Percentiles rank a stretch among this genome's conserved stretches.
Evolutionary conservation across 2,329 filamentous ascomycete genomes (phyloP).

Genomic region (Cordyceps militaris): DNA sequence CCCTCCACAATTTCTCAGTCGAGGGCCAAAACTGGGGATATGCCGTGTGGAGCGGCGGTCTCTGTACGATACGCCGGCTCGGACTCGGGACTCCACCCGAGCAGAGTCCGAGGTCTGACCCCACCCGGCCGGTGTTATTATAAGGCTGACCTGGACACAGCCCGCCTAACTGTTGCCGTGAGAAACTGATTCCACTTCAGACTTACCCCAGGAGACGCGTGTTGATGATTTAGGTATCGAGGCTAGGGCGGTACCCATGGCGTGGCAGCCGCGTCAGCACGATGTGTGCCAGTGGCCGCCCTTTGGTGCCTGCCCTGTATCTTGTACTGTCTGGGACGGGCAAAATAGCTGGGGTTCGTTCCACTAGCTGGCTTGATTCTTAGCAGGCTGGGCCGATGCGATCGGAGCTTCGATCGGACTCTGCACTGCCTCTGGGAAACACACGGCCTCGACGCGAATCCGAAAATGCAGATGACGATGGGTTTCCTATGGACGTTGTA

Average conservation of each 20-base stretch:
- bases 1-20: neutral
- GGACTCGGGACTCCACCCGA: neutral
- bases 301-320: neutral
- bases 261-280: slow-evolving; percentile 4
- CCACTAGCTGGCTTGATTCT: neutral
- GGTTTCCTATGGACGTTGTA: neutral
- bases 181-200: no score
- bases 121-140: neutral
- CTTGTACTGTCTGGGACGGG: neutral
- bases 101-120: neutral
- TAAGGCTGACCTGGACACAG: neutral
- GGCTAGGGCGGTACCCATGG: neutral
- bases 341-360: no score
- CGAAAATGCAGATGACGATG: neutral
- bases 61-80: neutral
- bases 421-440: neutral
- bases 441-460: neutral
- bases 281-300: no score
- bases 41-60: no score
- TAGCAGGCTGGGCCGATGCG: neutral
- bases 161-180: neutral
- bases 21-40: neutral
- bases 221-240: neutral
- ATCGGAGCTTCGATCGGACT: neutral
- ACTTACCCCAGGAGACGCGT: no score